These are phyloP conservation scores for Penicillium psychrosexuale DNA, from an alignment of 2,329 filamentous ascomycete genomes.

Conservation along the genomic window DNA sequence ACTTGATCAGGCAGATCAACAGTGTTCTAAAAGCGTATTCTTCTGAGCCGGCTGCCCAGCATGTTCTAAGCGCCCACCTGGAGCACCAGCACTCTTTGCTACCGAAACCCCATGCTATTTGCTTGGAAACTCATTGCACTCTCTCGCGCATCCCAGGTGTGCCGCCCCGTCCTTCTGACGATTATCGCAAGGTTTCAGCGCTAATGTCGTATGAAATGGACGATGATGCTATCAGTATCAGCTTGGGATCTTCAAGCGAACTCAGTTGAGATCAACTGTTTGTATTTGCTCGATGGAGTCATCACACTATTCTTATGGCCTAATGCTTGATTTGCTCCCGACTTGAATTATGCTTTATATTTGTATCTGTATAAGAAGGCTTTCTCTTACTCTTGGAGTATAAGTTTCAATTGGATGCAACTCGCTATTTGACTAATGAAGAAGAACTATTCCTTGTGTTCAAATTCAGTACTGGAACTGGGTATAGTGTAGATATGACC, in stretches of 20 bases:
- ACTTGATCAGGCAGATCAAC: slow-evolving; percentile 31
- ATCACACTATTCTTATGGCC: background rate
- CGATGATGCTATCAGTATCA: slow-evolving; percentile 9
- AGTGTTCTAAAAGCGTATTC: slow-evolving; percentile 24
- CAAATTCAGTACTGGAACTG: background rate
- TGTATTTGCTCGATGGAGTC: background rate
- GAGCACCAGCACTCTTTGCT: slow-evolving; percentile 35
- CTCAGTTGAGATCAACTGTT: background rate
- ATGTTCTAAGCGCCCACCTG: slow-evolving; percentile 27
- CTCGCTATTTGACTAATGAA: background rate
- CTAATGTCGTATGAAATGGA: slow-evolving; percentile 3
- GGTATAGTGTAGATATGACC: background rate
- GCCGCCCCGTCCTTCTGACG: background rate
- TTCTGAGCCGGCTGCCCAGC: slow-evolving; percentile 14
- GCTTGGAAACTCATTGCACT: slow-evolving; percentile 23
- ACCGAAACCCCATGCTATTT: slow-evolving; percentile 21
- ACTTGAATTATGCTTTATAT: background rate
- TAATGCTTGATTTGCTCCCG: background rate
- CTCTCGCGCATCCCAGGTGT: slow-evolving; percentile 10
- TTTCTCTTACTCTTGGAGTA: background rate
- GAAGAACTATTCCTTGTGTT: background rate
- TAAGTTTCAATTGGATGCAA: background rate
- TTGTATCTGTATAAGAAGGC: background rate
- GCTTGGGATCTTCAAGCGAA: slow-evolving; percentile 8
- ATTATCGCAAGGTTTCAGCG: background rate